Conservation (phyloP, 352 stramenopile genomes). For the Plasmopara muralis region DNA sequence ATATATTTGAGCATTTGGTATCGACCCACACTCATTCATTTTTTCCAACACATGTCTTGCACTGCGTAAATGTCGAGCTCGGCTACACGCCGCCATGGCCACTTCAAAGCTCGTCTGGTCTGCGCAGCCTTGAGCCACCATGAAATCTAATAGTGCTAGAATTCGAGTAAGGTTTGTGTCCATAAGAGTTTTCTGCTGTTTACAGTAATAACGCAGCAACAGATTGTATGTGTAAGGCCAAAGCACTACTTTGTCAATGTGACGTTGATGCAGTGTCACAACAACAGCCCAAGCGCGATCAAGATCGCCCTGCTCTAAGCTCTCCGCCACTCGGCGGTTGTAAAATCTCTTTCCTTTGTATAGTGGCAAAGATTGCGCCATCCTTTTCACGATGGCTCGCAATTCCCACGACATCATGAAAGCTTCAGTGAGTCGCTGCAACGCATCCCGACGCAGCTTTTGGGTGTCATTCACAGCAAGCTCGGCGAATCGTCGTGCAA, state of each 20-base stretch:
- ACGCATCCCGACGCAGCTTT: not conserved
- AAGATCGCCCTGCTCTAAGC: conserved; percentile 26
- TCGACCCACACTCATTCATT: conserved; percentile 29
- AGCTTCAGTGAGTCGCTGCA: conserved; percentile 12
- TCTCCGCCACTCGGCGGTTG: conserved; percentile 31
- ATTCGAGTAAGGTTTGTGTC: conserved; percentile 35
- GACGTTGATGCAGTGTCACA: conserved; percentile 17
- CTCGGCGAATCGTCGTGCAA: conserved; percentile 17
- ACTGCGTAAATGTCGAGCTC: conserved; percentile 29
- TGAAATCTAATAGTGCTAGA: conserved; percentile 43
- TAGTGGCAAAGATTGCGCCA: conserved; percentile 15
- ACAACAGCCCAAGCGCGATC: conserved; percentile 25
- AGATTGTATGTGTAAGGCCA: conserved; percentile 47
- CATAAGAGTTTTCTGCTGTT: conserved; percentile 26
- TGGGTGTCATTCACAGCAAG: conserved; percentile 5
- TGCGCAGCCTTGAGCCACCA: conserved; percentile 33
- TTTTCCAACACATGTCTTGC: conserved; percentile 34
- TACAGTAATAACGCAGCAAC: conserved; percentile 44
- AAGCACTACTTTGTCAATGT: conserved; percentile 23
- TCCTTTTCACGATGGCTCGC: conserved; percentile 9
- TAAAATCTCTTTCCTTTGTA: conserved; percentile 38
- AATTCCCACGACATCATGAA: conserved; percentile 18
- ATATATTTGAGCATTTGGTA: conserved; percentile 40
- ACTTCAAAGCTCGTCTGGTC: conserved; percentile 58
- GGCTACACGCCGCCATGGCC: conserved; percentile 60